Conservation (phyloP, 352 stramenopile species). For the Phytophthora cactorum region DNA sequence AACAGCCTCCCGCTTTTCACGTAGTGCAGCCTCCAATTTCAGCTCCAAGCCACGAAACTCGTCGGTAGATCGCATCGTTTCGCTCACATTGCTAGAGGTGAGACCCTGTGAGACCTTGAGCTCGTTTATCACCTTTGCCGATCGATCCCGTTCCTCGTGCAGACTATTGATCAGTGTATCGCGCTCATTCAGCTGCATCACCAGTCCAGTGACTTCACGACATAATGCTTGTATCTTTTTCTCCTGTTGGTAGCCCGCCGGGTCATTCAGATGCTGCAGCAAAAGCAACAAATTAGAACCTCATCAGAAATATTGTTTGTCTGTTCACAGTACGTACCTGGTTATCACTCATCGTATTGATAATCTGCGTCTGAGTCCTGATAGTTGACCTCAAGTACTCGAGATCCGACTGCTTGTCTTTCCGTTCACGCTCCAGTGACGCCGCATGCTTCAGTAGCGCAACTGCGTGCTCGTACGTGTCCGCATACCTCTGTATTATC, state of each 20-base stretch:
- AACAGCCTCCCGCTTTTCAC: conserved; percentile 36
- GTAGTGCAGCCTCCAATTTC: conserved; percentile 39
- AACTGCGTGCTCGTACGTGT: conserved; percentile 70
- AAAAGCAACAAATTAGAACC: conserved; percentile 14
- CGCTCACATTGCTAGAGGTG: conserved; percentile 37
- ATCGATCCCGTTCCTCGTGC: conserved; percentile 56
- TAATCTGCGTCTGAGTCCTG: conserved; percentile 62
- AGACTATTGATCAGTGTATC: conserved; percentile 67
- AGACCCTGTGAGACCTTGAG: conserved; percentile 44
- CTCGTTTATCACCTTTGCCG: conserved; percentile 46
- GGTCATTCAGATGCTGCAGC: conserved; percentile 35
- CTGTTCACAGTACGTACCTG: conserved; percentile 31
- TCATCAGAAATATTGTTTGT: background rate
- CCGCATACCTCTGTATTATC: conserved; percentile 59
- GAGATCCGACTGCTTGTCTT: conserved; percentile 50
- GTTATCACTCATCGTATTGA: conserved; percentile 54
- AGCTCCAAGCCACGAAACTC: conserved; percentile 38
- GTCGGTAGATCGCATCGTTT: conserved; percentile 27
- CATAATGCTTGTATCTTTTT: conserved; percentile 63
- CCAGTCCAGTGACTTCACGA: conserved; percentile 58
- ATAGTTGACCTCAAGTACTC: conserved; percentile 54
- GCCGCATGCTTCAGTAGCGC: conserved; percentile 52
- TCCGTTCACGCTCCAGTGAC: conserved; percentile 46
- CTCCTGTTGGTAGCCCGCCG: conserved; percentile 47
- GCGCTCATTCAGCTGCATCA: conserved; percentile 61